Base-by-base conservation (phyloP, 2,329 filamentous ascomycete species). In the Aspergillus sp. region DNA sequence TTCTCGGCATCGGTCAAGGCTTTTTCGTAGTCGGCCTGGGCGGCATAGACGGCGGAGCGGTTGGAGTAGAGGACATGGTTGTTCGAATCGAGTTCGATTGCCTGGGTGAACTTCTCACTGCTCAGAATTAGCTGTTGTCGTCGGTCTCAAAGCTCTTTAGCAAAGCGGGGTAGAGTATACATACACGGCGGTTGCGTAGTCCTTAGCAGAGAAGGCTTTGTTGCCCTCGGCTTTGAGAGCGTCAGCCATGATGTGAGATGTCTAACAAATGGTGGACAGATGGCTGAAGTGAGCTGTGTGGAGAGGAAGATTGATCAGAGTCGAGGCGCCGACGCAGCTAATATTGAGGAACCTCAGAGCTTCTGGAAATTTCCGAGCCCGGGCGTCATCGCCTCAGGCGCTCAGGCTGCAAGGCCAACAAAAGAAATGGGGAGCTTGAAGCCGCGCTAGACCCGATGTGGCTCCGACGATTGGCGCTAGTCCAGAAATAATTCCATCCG, bases 31-130 rank as follows among this genome's bases (percentile, higher is more conserved):
- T 98, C 87, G 76, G 88, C 91, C 77, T 96, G 90, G 53, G 95
- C 97, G 45, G 93, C 91, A 72, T 96, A 87, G 48, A 86, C 84
- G 59, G 85, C 95, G 31, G 95, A 98, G 67, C 95, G 88, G 80
- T 99, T 99, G 72, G 93, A 98, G 84, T 93, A 99, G 57, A 99
- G 89, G 66, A 99, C 93, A 77, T 99, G 95, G 77, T 99, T 99
- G 61, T 82, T 80, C 50, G 93, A 89, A 63, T 97, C 90, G 70
- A 96, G 79, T 56, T 87, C 89, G 72, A 99, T 97, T 52, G 95
- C 95, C 78, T 96, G 85, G 57, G 92, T 90, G 79, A 99, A 99
- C 73, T 97, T 95, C 67, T 93, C 89, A 75, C 93, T 97, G 67
- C 44, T 31, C 5, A 58, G 25, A 55, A 48, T 58, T 19, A 64